phyloP scores from a whole-genome alignment of 495 filamentous ascomycete species.

The Hypoxylon fragiforme region DNA sequence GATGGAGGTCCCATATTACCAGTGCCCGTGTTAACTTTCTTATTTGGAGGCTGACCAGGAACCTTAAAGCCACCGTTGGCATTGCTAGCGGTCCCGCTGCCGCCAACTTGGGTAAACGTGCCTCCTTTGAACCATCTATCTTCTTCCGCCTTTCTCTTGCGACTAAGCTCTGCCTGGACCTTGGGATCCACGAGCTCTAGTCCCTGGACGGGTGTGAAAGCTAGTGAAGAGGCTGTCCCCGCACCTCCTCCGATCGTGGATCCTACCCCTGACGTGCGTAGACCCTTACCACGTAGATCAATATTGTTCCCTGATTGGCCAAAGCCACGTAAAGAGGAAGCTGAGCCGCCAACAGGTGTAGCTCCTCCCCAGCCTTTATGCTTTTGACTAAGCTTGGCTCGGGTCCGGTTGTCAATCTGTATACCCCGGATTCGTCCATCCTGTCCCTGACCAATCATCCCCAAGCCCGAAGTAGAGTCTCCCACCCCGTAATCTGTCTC shows the following conservation, averaged over 20 bases:
- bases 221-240: conserved; percentile 84
- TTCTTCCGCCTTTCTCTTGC: conserved; percentile 91
- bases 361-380: conserved; percentile 92
- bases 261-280: conserved; percentile 76
- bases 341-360: conserved; percentile 66
- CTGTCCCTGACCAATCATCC: conserved; percentile 90
- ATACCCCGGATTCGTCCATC: conserved; percentile 83
- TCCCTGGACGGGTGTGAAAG: conserved; percentile 93
- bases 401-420: conserved; percentile 90
- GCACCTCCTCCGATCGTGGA: conserved; percentile 59
- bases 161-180: conserved; percentile 74
- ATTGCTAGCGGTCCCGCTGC: conserved; percentile 37
- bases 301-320: conserved; percentile 66
- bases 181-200: conserved; percentile 96
- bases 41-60: conserved; percentile 64
- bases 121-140: conserved; percentile 96
- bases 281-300: conserved; percentile 70
- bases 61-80: conserved; percentile 54
- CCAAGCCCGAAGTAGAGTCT: conserved; percentile 83
- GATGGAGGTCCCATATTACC: conserved; percentile 49
- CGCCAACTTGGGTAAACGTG: conserved; percentile 88
- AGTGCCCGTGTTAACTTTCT: conserved; percentile 59
- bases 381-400: conserved; percentile 90
- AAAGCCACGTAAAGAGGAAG: conserved; percentile 78
- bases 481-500: conserved; percentile 92